Evolutionary conservation across 768 basidiomycete species (phyloP).

Genomic region (Phanerodontia chrysosporium): DNA sequence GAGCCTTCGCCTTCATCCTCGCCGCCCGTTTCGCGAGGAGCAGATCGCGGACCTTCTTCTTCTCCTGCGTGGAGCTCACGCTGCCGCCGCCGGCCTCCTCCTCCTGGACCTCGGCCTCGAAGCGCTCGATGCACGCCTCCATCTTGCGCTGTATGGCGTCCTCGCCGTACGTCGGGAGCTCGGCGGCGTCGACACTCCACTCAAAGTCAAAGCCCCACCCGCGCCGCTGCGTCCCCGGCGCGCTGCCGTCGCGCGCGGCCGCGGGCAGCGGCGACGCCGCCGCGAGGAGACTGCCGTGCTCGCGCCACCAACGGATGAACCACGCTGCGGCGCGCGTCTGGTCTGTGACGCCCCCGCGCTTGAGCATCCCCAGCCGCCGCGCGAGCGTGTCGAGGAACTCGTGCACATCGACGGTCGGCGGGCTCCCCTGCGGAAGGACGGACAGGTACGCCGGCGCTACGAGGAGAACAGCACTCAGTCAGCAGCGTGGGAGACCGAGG

Average conservation of each 20-base stretch:
- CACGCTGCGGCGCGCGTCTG: constrained; percentile 67
- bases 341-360: constrained; percentile 72
- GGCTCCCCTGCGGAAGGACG: constrained; percentile 50
- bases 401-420: constrained; percentile 56
- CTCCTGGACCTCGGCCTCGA: constrained; percentile 38
- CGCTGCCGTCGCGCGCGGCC: constrained; percentile 6
- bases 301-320: constrained; percentile 88
- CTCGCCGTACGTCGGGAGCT: constrained; percentile 21
- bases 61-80: constrained; percentile 68
- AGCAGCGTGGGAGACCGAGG: background rate
- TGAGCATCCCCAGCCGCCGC: constrained; percentile 74
- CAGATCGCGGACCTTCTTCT: constrained; percentile 48
- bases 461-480: background rate
- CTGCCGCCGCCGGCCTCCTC: constrained; percentile 53
- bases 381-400: constrained; percentile 71
- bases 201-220: constrained; percentile 89
- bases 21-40: constrained; percentile 35
- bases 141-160: constrained; percentile 55
- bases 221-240: constrained; percentile 30
- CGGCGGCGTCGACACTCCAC: constrained; percentile 38
- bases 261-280: constrained; percentile 36
- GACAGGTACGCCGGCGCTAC: constrained; percentile 68
- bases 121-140: constrained; percentile 63
- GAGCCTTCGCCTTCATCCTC: constrained; percentile 25
- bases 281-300: constrained; percentile 57